phyloP scores from a whole-genome alignment of 1,284 basidiomycete genomes.

The Caloboletus firmus region DNA sequence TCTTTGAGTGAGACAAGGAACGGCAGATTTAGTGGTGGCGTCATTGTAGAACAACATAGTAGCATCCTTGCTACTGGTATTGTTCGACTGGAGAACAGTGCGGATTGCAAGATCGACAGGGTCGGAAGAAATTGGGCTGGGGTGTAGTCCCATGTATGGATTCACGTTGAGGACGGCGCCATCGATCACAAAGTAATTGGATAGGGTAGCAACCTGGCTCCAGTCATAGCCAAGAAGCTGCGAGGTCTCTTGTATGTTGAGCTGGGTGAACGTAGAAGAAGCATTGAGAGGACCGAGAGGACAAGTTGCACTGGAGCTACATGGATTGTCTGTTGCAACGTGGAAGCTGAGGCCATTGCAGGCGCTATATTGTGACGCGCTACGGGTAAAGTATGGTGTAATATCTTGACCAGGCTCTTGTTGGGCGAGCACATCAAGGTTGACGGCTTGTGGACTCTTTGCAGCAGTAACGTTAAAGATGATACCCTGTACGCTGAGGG shows the following conservation, averaged over 20 bases:
- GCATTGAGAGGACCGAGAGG: constrained; percentile 58
- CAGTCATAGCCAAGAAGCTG: constrained; percentile 84
- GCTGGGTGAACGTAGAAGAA: constrained; percentile 55
- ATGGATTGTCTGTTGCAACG: constrained; percentile 77
- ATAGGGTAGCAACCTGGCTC: constrained; percentile 71
- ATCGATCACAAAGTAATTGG: constrained; percentile 85
- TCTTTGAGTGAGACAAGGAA: constrained; percentile 80
- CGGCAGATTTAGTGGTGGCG: constrained; percentile 61
- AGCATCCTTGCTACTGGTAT: constrained; percentile 78
- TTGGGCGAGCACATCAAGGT: constrained; percentile 60
- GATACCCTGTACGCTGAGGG: constrained; percentile 77
- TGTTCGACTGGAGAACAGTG: constrained; percentile 51
- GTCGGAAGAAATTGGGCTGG: constrained; percentile 68
- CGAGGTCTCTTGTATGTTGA: constrained; percentile 65
- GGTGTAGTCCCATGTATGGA: constrained; percentile 81
- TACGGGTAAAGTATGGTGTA: constrained; percentile 79
- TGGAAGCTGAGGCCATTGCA: constrained; percentile 64
- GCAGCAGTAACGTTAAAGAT: constrained; percentile 74
- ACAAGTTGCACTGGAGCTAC: constrained; percentile 58
- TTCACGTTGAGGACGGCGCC: constrained; percentile 92
- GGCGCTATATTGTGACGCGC: constrained; percentile 57
- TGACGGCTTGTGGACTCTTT: constrained; percentile 49
- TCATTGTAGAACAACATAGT: constrained; percentile 83
- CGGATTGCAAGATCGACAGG: constrained; percentile 84
- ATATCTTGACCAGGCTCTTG: constrained; percentile 82